Percentiles rank a stretch among this genome's conserved stretches.
These are phyloP conservation scores for Cladophialophora immunda DNA, from an alignment of 2,329 filamentous ascomycete genomes.

Conservation along the genomic window DNA sequence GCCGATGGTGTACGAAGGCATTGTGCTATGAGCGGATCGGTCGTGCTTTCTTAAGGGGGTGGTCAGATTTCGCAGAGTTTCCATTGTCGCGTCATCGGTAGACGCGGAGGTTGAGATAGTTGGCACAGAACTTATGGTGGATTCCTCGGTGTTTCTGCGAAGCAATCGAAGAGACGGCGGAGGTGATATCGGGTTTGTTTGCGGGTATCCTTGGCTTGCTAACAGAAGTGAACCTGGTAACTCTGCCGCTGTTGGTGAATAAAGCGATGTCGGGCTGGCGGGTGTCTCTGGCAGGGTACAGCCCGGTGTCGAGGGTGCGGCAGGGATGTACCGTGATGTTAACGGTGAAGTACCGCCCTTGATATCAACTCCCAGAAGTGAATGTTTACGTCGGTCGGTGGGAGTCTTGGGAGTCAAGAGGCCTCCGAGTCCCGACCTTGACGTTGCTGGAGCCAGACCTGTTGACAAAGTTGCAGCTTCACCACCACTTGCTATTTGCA, in stretches of 20 bases:
- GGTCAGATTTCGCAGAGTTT: constrained; percentile 31
- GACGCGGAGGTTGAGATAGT: constrained; percentile 27
- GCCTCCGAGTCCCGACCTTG: constrained; percentile 14
- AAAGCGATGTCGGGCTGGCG: constrained; percentile 9
- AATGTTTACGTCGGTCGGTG: constrained; percentile 21
- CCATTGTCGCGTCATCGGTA: constrained; percentile 31
- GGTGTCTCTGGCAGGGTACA: constrained; percentile 30
- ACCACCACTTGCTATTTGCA: constrained; percentile 21
- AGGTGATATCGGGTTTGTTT: constrained; percentile 34
- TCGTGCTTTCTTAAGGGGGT: constrained; percentile 32
- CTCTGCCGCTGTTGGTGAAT: constrained; percentile 29
- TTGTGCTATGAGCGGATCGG: constrained; percentile 21
- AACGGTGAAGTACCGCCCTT: constrained; percentile 10
- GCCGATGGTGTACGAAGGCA: constrained; percentile 29
- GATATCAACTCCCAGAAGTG: not conserved
- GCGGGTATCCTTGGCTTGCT: constrained; percentile 35
- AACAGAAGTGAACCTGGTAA: constrained; percentile 35
- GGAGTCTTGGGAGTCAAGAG: constrained; percentile 35
- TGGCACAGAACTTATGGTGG: constrained; percentile 24
- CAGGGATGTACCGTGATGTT: constrained; percentile 24
- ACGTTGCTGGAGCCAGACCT: constrained; percentile 14
- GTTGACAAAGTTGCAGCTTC: constrained; percentile 4
- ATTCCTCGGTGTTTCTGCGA: constrained; percentile 31
- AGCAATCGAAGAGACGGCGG: constrained; percentile 30
- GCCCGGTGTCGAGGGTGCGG: constrained; percentile 11